phyloP scores from a whole-genome alignment of 441 rosid species.

The Dalechampia spathulata region DNA sequence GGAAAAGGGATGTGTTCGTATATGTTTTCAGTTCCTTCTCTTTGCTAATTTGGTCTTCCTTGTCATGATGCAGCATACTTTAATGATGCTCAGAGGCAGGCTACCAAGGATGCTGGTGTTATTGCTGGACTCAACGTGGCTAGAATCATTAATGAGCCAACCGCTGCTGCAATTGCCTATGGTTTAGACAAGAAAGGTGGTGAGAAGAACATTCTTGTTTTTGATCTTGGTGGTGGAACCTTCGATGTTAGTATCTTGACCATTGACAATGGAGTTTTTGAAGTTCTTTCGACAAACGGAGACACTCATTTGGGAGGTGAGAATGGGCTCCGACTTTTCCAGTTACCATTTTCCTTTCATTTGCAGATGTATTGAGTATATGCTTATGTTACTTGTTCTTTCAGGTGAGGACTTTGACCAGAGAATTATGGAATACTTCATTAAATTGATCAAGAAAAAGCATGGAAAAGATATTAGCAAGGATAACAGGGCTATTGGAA shows the following conservation, averaged over 20 bases:
- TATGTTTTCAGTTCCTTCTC: background rate
- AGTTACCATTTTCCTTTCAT: background rate
- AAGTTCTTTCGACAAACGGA: conserved; percentile 83
- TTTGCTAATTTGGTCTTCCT: conserved; percentile 5
- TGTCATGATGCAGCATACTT: conserved; percentile 52
- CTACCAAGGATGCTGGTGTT: conserved; percentile 95
- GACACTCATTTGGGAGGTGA: conserved; percentile 95
- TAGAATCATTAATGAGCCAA: conserved; percentile 83
- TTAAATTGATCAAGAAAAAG: conserved; percentile 94
- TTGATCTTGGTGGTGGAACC: conserved; percentile 97
- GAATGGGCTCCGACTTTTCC: background rate
- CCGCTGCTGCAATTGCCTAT: conserved; percentile 97
- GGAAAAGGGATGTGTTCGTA: background rate
- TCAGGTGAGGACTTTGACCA: conserved; percentile 94
- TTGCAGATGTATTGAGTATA: conserved; percentile 5
- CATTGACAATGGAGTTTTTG: conserved; percentile 80
- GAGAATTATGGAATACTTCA: conserved; percentile 93
- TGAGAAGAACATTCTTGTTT: conserved; percentile 94
- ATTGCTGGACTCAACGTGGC: conserved; percentile 98
- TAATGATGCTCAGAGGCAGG: conserved; percentile 98
- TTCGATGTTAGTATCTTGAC: conserved; percentile 91
- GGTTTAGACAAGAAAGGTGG: conserved; percentile 94
- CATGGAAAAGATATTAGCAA: conserved; percentile 94
- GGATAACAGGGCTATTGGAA: conserved; percentile 88
- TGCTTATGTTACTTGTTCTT: conserved; percentile 11